Evolutionary conservation across 1,139 yeast genomes (phyloP), one percentile per base, ranked within the genome.

Genomic region (Debaryomyces subglobosus): DNA sequence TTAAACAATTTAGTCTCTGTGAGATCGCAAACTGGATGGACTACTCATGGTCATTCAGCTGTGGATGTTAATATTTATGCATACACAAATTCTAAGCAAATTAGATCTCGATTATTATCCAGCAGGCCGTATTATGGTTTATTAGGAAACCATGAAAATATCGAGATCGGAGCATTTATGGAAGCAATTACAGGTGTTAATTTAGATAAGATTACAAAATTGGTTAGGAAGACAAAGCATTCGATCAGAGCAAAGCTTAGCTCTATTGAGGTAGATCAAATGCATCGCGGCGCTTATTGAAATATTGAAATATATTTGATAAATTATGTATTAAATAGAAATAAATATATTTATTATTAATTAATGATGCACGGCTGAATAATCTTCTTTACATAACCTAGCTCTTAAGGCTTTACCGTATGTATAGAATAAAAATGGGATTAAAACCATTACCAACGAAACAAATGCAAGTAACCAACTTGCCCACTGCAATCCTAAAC

Each of bases 1-100:
- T 63, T 74, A 53, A 79, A 85, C 58, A 72, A 82, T 49, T 77
- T 89, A 79, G 79, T 88, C 6, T 82, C 91, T 1, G 58, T 67
- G 10, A 78, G 95, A 52, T 88, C 96, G 0, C 85, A 84, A 61
- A 81, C 89, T 30, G 95, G 96, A 5, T 90, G 96, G 96, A 76
- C 94, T 7, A 89, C 96, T 0, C 91, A 86, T 57, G 96, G 96
- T 23, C 97, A 90, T 63, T 83, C 94, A 18, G 96, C 95, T 0
- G 96, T 89, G 12, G 96, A 90, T 65, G 96, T 90, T 30, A 89
- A 89, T 60, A 84, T 89, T 45, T 90, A 89, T 63, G 94, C 84
- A 0, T 79, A 82, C 59, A 77, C 90, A 16, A 85, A 84, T 57
- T 78, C 77, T 41, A 72, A 72, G 24, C 55, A 64, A 1, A 71